Evolutionary conservation across 2,329 filamentous ascomycete species (phyloP).

Genomic region (Bretziella fagacearum): DNA sequence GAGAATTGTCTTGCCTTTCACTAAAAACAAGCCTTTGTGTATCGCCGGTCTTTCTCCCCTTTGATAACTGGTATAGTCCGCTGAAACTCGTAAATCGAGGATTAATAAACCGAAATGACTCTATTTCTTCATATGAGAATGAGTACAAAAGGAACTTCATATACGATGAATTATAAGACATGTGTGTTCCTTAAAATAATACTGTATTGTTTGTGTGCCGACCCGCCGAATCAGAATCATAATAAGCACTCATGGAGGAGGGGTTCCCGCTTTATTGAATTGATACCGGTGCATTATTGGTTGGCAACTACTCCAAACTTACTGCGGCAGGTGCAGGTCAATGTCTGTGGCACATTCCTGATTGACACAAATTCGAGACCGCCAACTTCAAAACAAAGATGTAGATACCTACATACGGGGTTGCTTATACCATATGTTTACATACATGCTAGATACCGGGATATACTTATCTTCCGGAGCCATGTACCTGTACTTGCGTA

Average conservation of each 20-base stretch:
- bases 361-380: background rate
- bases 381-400: background rate
- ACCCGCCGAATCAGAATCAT: too few relatives aligned
- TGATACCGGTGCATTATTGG: too few relatives aligned
- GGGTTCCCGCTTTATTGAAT: background rate
- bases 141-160: too few relatives aligned
- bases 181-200: too few relatives aligned
- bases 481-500: too few relatives aligned
- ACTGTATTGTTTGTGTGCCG: too few relatives aligned
- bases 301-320: background rate
- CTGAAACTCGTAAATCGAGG: background rate
- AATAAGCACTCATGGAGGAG: too few relatives aligned
- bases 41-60: background rate
- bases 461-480: too few relatives aligned
- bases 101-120: too few relatives aligned
- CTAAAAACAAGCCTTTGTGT: background rate
- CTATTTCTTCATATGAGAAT: too few relatives aligned
- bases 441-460: background rate
- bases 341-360: conserved; percentile 8
- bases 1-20: background rate
- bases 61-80: background rate
- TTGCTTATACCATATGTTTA: background rate
- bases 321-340: background rate
- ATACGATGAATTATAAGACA: too few relatives aligned
- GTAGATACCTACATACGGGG: background rate